Evolutionary conservation across 345 rosid genomes (phyloP), one percentile per base, ranked within the genome.

Genomic region (Turritis glabra): DNA sequence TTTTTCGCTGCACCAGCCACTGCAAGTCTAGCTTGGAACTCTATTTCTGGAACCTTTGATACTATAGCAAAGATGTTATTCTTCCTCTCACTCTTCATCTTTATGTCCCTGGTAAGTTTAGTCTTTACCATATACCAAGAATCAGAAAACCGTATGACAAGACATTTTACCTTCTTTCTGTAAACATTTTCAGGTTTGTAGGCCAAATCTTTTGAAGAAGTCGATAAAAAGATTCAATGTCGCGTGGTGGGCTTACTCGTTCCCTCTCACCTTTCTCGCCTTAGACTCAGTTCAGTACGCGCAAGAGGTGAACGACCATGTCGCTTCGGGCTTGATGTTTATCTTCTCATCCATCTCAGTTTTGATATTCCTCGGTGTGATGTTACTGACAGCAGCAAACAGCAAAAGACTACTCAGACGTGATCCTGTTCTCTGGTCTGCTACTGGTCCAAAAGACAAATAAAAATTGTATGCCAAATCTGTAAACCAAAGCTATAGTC

Each of bases 211-310:
- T 26, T 76, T 81, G 75, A 88, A 81, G 87, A 90, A 88, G 82
- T 83, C 92, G 0, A 77, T 80, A 83, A 87, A 78, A 77, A 87
- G 80, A 80, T 90, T 87, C 81, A 80, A 82, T 60, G 85, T 88
- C 3, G 88, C 88, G 12, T 87, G 89, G 90, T 88, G 90, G 89
- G 87, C 88, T 48, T 88, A 84, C 72, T 87, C 94, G 1, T 87
- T 85, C 55, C 78, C 90, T 0, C 47, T 82, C 19, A 82, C 87
- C 3, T 85, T 89, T 79, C 84, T 91, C 18, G 82, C 97, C 11
- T 71, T 89, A 32, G 84, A 84, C 72, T 79, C 97, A 1, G 76
- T 65, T 63, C 84, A 84, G 53, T 85, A 86, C 40, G 88, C 89
- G 3, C 56, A 82, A 19, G 89, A 84, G 67, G 73, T 85, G 46